Conservation (phyloP, 352 stramenopile genomes). For the Globisporangium irregulare region DNA sequence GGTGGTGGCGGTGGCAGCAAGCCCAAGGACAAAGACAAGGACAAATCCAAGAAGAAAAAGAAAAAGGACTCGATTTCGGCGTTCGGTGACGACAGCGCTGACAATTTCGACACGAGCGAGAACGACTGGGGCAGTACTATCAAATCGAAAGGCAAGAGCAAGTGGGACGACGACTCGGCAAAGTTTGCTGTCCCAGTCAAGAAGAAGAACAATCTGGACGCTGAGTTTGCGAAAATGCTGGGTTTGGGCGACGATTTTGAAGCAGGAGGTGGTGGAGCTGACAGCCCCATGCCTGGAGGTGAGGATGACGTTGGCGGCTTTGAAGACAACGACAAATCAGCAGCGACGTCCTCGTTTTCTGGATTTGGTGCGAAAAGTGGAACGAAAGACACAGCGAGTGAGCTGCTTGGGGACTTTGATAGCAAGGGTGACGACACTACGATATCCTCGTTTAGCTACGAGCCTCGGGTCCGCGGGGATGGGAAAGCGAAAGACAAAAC, state of each 20-base stretch:
- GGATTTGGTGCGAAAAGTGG: conserved; percentile 4
- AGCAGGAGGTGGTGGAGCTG: neutral
- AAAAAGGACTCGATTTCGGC: conserved; percentile 30
- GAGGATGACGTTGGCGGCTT: conserved; percentile 7
- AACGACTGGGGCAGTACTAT: conserved; percentile 22
- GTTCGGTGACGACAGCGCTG: conserved; percentile 23
- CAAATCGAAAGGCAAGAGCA: conserved; percentile 25
- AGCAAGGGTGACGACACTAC: neutral
- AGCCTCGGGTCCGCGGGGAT: conserved; percentile 10
- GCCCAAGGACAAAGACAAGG: conserved; percentile 13
- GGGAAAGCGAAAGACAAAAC: conserved; percentile 3
- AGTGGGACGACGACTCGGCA: conserved; percentile 25
- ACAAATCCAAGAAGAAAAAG: conserved; percentile 28
- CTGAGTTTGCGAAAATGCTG: conserved; percentile 69
- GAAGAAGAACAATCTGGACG: conserved; percentile 48
- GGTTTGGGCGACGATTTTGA: conserved; percentile 42
- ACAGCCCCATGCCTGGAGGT: conserved; percentile 9
- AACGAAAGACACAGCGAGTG: neutral
- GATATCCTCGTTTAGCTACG: conserved; percentile 11
- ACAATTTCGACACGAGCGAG: conserved; percentile 21
- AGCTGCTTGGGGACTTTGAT: neutral
- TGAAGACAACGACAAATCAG: neutral
- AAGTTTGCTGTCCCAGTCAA: conserved; percentile 23
- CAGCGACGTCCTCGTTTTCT: neutral
- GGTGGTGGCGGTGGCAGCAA: conserved; percentile 1